Base-by-base conservation (phyloP, 139 green algal genomes). In the Coccomyxa sp. region DNA sequence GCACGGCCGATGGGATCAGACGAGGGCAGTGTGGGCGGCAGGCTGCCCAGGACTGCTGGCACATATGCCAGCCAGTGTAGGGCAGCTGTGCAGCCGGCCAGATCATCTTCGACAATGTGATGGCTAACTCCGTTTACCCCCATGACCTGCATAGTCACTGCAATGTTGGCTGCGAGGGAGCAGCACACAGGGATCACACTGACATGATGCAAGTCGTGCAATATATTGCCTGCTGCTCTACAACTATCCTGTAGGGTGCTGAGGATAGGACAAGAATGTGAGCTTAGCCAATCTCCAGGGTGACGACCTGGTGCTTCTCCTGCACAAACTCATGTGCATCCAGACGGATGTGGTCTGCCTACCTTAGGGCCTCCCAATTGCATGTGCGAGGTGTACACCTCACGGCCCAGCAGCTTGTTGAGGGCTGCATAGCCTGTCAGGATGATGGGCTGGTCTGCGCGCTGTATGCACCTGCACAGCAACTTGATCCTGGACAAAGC, bases 311-410 rank as follows among this genome's bases (percentile, higher is more conserved):
- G n/a, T n/a, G n/a, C n/a, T n/a, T n/a, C n/a, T n/a, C n/a, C n/a
- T n/a, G n/a, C n/a, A n/a, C n/a, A n/a, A n/a, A n/a, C n/a, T n/a
- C n/a, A n/a, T n/a, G n/a, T n/a, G n/a, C n/a, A n/a, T n/a, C n/a
- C n/a, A n/a, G n/a, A n/a, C n/a, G n/a, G n/a, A n/a, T n/a, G n/a
- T n/a, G n/a, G n/a, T n/a, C 12, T 29, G 2, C 36, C 1, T 35
- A 81, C 86, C 76, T 89, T 90, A 6, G 95, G 95, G 0, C 95
- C 96, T 38, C 96, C 95, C 76, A 99, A 89, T 89, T 99, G 96
- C 88, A 97, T 92, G 80, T 99, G 94, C 3, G 83, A 93, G n/a
- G 91, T 95, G 90, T 99, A 99, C 31, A 99, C 96, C 69, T 95
- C 85, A 6, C 93, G 78, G 0, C 93, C 96, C 68, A 99, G 93